Evolutionary conservation across 2,329 filamentous ascomycete species (phyloP).

Genomic region (Alternaria sp.): DNA sequence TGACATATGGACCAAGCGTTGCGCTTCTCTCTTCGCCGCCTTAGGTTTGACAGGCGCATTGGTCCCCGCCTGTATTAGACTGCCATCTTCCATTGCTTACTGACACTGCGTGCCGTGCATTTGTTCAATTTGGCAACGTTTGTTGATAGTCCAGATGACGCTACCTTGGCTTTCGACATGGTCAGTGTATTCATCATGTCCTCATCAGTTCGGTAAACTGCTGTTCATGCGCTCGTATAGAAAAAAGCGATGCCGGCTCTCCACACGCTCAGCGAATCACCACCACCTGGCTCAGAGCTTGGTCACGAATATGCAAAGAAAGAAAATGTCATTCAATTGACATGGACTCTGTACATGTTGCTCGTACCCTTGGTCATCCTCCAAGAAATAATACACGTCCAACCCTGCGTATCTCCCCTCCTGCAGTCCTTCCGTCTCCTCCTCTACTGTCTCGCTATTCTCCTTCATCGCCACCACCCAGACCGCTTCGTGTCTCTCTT

Average conservation of each 20-base stretch:
- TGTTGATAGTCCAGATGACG: neutral
- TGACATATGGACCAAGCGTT: neutral
- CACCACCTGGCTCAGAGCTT: neutral
- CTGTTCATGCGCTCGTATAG: too few relatives aligned
- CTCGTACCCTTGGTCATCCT: neutral
- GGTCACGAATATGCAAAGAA: neutral
- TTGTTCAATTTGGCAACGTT: neutral
- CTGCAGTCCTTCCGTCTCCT: neutral
- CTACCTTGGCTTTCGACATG: neutral
- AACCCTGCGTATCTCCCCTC: neutral
- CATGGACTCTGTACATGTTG: neutral
- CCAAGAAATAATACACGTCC: neutral
- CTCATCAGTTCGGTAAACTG: too few relatives aligned
- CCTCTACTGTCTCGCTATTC: neutral
- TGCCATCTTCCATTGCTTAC: neutral
- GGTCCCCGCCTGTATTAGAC: neutral
- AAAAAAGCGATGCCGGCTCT: neutral
- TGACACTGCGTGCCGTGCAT: neutral
- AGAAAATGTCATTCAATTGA: conserved; percentile 5
- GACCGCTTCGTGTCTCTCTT: neutral
- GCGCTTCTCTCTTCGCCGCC: neutral
- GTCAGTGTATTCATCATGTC: neutral
- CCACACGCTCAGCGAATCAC: neutral
- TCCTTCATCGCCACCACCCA: neutral
- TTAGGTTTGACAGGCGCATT: neutral